These are phyloP conservation scores for Stagonosporopsis chrysanthemi DNA, from an alignment of 2,329 filamentous ascomycete genomes.

Conservation along the genomic window DNA sequence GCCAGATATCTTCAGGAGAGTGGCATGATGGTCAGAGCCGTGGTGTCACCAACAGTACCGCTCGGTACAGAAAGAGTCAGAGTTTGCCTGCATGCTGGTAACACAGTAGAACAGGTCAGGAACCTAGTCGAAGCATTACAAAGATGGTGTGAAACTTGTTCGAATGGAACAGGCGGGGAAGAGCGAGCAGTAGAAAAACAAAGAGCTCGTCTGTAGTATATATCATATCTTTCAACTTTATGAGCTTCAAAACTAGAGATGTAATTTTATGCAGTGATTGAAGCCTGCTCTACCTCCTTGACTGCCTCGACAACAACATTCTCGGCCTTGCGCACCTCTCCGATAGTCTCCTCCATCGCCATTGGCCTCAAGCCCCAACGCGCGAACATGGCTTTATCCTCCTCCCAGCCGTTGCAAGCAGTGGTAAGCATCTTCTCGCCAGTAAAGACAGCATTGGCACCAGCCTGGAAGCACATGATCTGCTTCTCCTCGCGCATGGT, in stretches of 20 bases:
- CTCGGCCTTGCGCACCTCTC: conserved; percentile 37
- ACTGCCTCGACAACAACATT: conserved; percentile 22
- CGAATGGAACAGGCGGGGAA: background rate
- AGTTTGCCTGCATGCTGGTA: conserved; percentile 53
- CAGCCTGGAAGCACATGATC: conserved; percentile 86
- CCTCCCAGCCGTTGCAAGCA: conserved; percentile 88
- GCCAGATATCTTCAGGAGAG: conserved; percentile 37
- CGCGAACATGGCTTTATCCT: conserved; percentile 83
- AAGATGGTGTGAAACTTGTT: conserved; percentile 36
- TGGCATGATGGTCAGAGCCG: conserved; percentile 47
- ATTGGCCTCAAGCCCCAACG: conserved; percentile 84
- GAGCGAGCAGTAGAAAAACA: background rate
- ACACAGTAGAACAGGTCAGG: conserved; percentile 49
- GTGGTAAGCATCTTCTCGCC: conserved; percentile 97
- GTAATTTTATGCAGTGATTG: conserved; percentile 5
- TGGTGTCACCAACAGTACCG: conserved; percentile 54
- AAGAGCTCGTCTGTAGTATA: conserved; percentile 4
- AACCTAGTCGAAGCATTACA: conserved; percentile 41
- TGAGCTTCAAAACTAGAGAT: background rate
- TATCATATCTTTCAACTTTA: background rate
- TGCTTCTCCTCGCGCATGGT: conserved; percentile 89
- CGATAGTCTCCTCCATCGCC: conserved; percentile 53
- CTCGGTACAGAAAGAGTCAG: conserved; percentile 50
- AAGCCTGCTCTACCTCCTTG: conserved; percentile 18
- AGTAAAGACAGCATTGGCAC: conserved; percentile 93